These are phyloP conservation scores for Papiliotrema fonsecae DNA, from an alignment of 1,284 basidiomycete species.

Conservation along the genomic window DNA sequence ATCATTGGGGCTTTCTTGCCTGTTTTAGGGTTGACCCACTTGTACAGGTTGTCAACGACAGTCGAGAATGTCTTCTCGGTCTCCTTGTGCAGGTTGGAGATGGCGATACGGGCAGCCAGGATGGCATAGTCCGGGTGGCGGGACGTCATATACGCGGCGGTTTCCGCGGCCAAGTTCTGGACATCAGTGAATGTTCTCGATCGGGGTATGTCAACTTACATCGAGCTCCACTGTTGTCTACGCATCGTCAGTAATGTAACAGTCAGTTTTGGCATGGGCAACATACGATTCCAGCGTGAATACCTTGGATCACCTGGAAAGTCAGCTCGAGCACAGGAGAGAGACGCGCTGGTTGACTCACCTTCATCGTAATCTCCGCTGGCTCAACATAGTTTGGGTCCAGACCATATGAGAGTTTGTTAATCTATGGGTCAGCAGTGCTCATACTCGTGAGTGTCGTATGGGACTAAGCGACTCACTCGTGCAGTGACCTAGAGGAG, in stretches of 20 bases:
- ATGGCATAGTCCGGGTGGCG: constrained; percentile 97
- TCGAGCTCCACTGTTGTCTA: constrained; percentile 94
- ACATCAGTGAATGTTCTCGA: neutral
- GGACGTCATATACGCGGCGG: constrained; percentile 94
- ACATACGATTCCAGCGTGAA: constrained; percentile 9
- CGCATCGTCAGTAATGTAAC: too few relatives aligned
- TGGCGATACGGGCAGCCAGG: constrained; percentile 95
- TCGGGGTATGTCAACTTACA: constrained; percentile 52
- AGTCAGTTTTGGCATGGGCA: neutral
- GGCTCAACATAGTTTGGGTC: constrained; percentile 91
- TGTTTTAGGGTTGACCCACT: constrained; percentile 97
- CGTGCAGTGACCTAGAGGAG: constrained; percentile 22
- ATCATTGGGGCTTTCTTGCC: constrained; percentile 85
- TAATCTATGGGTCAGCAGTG: constrained; percentile 60
- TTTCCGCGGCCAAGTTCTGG: constrained; percentile 90
- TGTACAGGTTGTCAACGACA: constrained; percentile 85
- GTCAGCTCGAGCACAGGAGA: too few relatives aligned
- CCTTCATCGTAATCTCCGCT: constrained; percentile 92
- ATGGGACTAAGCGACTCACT: constrained; percentile 8
- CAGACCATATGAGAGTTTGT: constrained; percentile 95
- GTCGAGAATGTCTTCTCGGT: constrained; percentile 95
- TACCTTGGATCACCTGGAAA: neutral
- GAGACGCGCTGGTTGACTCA: constrained; percentile 64
- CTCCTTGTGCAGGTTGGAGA: constrained; percentile 98
- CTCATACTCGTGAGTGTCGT: constrained; percentile 4